phyloP scores from a whole-genome alignment of 176 grass and related monocot genomes.

The Bromus sterilis region DNA sequence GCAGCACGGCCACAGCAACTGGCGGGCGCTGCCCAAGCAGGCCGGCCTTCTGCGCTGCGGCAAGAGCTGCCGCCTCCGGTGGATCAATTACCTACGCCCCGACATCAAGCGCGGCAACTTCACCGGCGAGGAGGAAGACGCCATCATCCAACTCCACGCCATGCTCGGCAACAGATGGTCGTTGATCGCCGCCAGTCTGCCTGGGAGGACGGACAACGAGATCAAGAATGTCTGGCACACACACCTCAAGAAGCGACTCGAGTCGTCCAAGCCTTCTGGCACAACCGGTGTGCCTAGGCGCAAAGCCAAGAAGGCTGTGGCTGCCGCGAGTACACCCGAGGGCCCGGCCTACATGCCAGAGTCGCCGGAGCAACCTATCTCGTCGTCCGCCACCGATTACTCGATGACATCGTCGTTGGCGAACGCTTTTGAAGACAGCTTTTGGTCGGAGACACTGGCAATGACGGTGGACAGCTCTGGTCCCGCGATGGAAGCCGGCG shows the following conservation, averaged over 20 bases:
- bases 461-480: slow-evolving; percentile 15
- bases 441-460: slow-evolving; percentile 62
- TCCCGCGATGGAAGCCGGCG: not conserved
- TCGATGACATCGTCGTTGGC: slow-evolving; percentile 24
- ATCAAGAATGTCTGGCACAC: slow-evolving; percentile 96
- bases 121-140: slow-evolving; percentile 66
- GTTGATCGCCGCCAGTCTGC: slow-evolving; percentile 64
- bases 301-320: slow-evolving; percentile 12
- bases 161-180: slow-evolving; percentile 83
- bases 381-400: slow-evolving; percentile 18
- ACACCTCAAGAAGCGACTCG: slow-evolving; percentile 60
- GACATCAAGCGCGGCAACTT: slow-evolving; percentile 90
- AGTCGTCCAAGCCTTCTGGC: not conserved
- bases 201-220: slow-evolving; percentile 88
- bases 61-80: slow-evolving; percentile 87
- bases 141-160: slow-evolving; percentile 59
- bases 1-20: slow-evolving; percentile 73
- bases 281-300: slow-evolving; percentile 28
- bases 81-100: slow-evolving; percentile 83
- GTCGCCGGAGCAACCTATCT: slow-evolving; percentile 32
- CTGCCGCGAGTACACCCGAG: not conserved
- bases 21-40: slow-evolving; percentile 77
- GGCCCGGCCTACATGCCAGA: not conserved
- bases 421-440: slow-evolving; percentile 64
- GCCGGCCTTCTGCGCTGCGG: slow-evolving; percentile 70